Evolutionary conservation across 306 rosid genomes (phyloP).

Genomic region (Quercus bicolor): DNA sequence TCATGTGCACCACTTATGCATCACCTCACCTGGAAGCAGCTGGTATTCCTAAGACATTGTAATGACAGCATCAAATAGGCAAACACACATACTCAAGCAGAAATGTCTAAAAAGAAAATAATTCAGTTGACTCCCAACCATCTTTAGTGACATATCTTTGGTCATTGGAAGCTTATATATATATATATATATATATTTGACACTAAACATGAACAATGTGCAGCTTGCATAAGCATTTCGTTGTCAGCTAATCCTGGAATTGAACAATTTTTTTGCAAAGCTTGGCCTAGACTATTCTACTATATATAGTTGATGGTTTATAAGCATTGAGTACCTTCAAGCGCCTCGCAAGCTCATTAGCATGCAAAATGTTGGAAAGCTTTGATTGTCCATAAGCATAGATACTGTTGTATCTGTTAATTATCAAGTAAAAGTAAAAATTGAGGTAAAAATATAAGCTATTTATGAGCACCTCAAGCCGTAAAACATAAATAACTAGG

Average conservation of each 20-base stretch:
- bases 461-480: slow-evolving; percentile 1
- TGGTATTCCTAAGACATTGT: background rate
- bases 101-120: background rate
- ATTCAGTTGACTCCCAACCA: background rate
- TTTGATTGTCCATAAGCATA: slow-evolving; percentile 78
- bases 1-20: background rate
- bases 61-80: background rate
- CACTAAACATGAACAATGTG: background rate
- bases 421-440: background rate
- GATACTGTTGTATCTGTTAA: slow-evolving; percentile 48
- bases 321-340: slow-evolving; percentile 52
- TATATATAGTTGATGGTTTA: background rate
- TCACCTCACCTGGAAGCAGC: background rate
- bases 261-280: background rate
- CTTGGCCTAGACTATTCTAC: background rate
- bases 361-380: slow-evolving; percentile 76
- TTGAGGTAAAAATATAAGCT: background rate
- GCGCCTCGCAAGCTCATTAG: slow-evolving; percentile 73
- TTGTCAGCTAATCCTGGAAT: background rate
- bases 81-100: background rate
- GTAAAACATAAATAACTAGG: background rate
- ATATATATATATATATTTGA: too few species aligned
- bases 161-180: background rate
- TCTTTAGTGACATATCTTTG: background rate
- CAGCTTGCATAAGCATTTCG: background rate